Conservation (phyloP, 495 filamentous ascomycete genomes). For the Aspergillus avenaceus region DNA sequence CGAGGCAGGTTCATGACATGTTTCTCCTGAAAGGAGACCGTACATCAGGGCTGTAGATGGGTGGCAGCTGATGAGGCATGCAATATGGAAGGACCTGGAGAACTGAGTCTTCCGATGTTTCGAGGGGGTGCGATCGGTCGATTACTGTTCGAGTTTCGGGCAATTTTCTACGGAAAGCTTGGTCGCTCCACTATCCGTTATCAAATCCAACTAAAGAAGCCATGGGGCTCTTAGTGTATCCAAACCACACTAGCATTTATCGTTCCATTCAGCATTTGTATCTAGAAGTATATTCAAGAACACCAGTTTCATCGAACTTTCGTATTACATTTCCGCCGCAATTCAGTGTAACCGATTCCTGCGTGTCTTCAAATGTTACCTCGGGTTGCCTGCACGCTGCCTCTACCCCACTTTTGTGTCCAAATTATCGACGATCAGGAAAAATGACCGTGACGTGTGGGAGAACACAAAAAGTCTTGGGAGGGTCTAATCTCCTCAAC, state of each 20-base stretch:
- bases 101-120: not conserved
- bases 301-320: conserved; percentile 5
- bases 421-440: not conserved
- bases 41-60: not conserved
- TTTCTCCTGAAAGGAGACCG: not conserved
- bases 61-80: not conserved
- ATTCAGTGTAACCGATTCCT: too few species aligned
- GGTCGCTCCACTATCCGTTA: not conserved
- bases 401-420: conserved; percentile 7
- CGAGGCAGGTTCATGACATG: not conserved
- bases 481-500: not conserved
- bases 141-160: not conserved
- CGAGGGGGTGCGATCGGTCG: not conserved
- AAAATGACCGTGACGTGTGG: not conserved
- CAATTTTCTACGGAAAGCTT: not conserved
- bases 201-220: conserved; percentile 1
- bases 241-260: conserved; percentile 12
- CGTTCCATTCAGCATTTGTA: conserved; percentile 3
- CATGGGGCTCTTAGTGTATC: conserved; percentile 15
- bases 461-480: not conserved
- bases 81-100: not conserved
- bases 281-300: conserved; percentile 7
- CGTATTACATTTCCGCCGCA: not conserved
- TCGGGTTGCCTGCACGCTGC: conserved; percentile 1
- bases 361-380: conserved; percentile 4